Base-by-base conservation (phyloP, 1,284 basidiomycete species). In the Ganoderma lucidum region DNA sequence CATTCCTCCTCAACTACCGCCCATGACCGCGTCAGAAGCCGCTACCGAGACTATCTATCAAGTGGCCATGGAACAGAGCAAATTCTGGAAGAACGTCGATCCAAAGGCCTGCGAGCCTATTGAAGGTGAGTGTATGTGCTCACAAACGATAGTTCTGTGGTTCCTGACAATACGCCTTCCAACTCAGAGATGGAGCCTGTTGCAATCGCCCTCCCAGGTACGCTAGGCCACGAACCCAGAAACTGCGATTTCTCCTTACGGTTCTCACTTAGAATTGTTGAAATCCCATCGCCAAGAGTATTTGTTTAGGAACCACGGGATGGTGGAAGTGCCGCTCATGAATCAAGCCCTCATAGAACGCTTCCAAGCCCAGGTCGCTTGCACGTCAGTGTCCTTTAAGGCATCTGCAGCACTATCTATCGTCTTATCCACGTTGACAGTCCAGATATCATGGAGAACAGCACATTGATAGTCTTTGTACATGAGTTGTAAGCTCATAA, bases 31-130 rank as follows among this genome's bases (percentile, higher is more conserved):
- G 0, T 90, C 88, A 10, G 92, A 94, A 69, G 83, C 87, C 1
- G 96, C 93, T 0, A 94, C 94, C 1, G 93, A 96, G 81, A 95
- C 96, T 0, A 89, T 99, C 10, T 95, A 90, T 83, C 87, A 95
- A 62, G 96, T 97, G 5, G 92, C 94, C 3, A 88, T 88, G 74
- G 88, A 94, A 63, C 97, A 99, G 78, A 93, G 92, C 76, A 92
- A 91, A 78, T 94, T 94, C 77, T 99, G 98, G 98, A 95, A 93
- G 79, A 91, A 83, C 73, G 86, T 99, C 59, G 89, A 92, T 76
- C 90, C 91, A 0, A 92, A 91, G 78, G 84, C 88, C 19, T 93
- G 91, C 74, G 93, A 96, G 78, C 94, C 95, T 12, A 86, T 87
- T 66, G 91, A 93, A 84, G 89, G 93, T 90, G 72, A n/a, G 71